Base-by-base conservation (phyloP, 2,329 filamentous ascomycete species). In the Hymenoscyphus fraxineus region DNA sequence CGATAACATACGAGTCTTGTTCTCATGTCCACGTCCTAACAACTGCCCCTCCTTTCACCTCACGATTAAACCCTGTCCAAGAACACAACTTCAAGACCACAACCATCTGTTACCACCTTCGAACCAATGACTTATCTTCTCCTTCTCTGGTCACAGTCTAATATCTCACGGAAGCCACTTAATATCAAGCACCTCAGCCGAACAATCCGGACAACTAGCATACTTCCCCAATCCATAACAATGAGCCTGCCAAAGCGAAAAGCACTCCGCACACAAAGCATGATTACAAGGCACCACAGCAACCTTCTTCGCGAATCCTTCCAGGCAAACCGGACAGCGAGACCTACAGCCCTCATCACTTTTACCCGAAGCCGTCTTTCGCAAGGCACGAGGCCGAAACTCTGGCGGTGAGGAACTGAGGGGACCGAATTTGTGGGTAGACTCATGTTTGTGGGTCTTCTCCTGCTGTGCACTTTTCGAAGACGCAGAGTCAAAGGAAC, bases 281-380 rank as follows among this genome's bases (percentile, higher is more conserved):
- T 51, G 44, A 27, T 51, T 51, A 51, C 44, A 51, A 51, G 44
- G 44, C n/a, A 22, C n/a, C n/a, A 51, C 44, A 51, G 44, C 44
- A 51, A 51, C 44, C 44, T 51, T 51, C 44, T 51, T 51, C 7
- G 44, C 22, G 12, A 51, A 51, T 10, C 44, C 44, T n/a, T 51
- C 44, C 7, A 51, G 22, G n/a, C 44, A 51, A 12, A 51, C 44
- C 44, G 44, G 44, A 51, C 44, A 51, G 12, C 44, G 44, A 22
- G n/a, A 7, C 22, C 3, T 51, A n/a, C 19, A 22, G 10, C 44
- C n/a, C 44, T 51, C 44, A 1, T 5, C 3, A 12, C n/a, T 27
- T 27, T 27, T 47, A 7, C 19, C 0, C 41, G 16, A n/a, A 47
- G 19, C 27, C 19, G 19, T 51, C 19, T 51, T 27, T 22, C 44